These are phyloP conservation scores for Jaltomata sinuosa DNA, from an alignment of 257 asterid species.

Conservation along the genomic window DNA sequence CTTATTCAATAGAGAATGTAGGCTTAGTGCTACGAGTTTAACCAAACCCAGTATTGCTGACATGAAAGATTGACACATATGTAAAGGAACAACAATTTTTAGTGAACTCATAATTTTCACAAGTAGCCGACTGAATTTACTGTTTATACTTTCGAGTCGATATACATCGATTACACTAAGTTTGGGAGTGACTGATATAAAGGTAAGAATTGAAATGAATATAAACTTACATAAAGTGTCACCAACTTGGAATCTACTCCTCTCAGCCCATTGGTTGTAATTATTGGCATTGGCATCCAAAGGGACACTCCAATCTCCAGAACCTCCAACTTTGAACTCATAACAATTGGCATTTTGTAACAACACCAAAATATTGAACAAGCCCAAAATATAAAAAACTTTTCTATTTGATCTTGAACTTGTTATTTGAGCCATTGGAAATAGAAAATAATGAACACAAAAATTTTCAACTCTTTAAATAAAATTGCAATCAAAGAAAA, in stretches of 20 bases:
- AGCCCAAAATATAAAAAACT: conserved; percentile 9
- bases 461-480: too few species aligned
- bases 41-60: neutral
- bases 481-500: too few species aligned
- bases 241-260: conserved; percentile 25
- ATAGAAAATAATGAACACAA: neutral
- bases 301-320: conserved; percentile 58
- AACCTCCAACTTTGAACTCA: conserved; percentile 63
- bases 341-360: conserved; percentile 31
- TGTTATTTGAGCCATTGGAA: conserved; percentile 33
- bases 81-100: too few species aligned
- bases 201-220: neutral
- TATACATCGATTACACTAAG: neutral
- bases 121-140: neutral
- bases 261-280: conserved; percentile 29
- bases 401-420: neutral
- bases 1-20: neutral
- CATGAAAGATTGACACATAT: neutral
- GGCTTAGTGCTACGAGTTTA: neutral
- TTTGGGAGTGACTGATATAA: neutral
- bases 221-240: conserved; percentile 23
- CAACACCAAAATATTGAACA: conserved; percentile 25
- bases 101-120: neutral
- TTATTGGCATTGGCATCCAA: conserved; percentile 33
- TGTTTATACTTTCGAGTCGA: neutral